phyloP scores from a whole-genome alignment of 202 grass and related monocot genomes.

The Panicum virgatum region DNA sequence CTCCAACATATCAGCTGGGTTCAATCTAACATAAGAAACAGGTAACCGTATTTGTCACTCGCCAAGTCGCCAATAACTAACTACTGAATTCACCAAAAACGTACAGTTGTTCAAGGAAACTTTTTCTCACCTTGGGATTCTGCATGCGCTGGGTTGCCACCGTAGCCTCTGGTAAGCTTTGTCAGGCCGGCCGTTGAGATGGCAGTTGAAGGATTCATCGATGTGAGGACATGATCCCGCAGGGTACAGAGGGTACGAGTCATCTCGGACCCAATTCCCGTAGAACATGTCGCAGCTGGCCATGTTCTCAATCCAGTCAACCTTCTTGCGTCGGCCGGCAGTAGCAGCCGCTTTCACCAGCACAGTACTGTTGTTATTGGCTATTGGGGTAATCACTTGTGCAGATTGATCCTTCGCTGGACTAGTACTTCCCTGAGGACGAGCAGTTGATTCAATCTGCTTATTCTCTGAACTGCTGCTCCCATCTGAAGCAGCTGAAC shows the following conservation, averaged over 20 bases:
- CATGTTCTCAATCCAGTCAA: constrained; percentile 69
- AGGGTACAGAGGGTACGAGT: constrained; percentile 62
- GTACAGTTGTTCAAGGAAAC: constrained; percentile 17
- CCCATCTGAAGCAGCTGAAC: constrained; percentile 34
- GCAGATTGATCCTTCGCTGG: constrained; percentile 15
- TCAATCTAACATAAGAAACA: constrained; percentile 54
- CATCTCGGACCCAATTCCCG: constrained; percentile 71
- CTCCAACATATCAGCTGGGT: constrained; percentile 74
- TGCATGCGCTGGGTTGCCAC: constrained; percentile 80
- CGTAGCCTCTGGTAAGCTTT: constrained; percentile 66
- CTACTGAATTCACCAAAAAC: constrained; percentile 40
- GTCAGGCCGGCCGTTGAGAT: constrained; percentile 69
- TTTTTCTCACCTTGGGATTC: constrained; percentile 58
- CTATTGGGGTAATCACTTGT: background rate
- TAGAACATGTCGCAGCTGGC: constrained; percentile 78
- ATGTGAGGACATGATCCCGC: constrained; percentile 69
- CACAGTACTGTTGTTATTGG: constrained; percentile 30
- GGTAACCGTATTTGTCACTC: constrained; percentile 14
- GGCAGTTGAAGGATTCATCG: constrained; percentile 82
- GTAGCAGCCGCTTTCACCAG: constrained; percentile 11
- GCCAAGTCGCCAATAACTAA: background rate
- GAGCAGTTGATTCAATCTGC: constrained; percentile 24
- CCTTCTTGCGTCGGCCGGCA: constrained; percentile 29
- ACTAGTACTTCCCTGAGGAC: constrained; percentile 20
- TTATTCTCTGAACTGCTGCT: constrained; percentile 36